Conservation (phyloP, 345 rosid species). For the Eucalyptus rudis region DNA sequence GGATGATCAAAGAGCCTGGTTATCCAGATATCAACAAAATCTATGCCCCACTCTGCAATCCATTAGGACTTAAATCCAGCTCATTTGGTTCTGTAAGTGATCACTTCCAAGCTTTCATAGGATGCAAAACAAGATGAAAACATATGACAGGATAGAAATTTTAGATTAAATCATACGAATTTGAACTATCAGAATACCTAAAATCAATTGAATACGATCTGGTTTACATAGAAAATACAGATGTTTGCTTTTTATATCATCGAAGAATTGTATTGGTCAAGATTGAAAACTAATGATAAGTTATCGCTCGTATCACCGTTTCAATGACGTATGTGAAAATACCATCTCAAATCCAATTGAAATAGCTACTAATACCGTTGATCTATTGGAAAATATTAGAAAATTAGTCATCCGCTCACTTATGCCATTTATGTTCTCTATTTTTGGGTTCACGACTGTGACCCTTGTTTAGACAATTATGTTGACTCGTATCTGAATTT, state of each 20-base stretch:
- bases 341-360: not conserved
- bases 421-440: not conserved
- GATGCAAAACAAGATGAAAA: not conserved
- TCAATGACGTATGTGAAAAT: not conserved
- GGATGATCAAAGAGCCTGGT: not conserved
- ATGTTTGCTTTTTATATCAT: not conserved
- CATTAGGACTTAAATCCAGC: not conserved
- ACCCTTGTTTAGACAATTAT: not conserved
- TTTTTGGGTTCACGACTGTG: not conserved
- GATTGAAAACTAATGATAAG: not conserved
- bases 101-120: not conserved
- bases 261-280: not conserved
- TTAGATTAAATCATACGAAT: not conserved
- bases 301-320: not conserved
- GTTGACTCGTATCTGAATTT: constrained; percentile 28
- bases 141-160: not conserved
- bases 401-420: not conserved
- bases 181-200: not conserved
- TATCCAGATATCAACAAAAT: constrained; percentile 13
- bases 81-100: constrained; percentile 4
- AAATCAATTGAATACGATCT: not conserved
- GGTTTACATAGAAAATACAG: not conserved
- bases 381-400: not conserved
- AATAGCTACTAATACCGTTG: not conserved
- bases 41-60: constrained; percentile 20